phyloP scores from a whole-genome alignment of 2,329 filamentous ascomycete genomes.

The Botrytis aclada region DNA sequence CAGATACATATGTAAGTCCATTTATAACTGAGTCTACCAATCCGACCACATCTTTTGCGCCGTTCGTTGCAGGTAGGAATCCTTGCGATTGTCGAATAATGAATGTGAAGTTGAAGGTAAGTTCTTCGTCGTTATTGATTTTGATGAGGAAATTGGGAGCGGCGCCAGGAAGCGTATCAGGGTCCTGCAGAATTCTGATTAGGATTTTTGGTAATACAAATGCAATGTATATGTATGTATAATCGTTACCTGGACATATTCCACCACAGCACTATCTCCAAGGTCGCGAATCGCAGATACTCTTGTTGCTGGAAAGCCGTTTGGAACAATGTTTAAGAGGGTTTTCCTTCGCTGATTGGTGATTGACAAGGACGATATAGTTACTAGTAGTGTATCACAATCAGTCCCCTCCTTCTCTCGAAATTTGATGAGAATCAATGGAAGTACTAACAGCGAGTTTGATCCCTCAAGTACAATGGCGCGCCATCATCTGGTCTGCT shows the following conservation, averaged over 20 bases:
- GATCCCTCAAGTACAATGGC: conserved; percentile 81
- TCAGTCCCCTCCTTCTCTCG: conserved; percentile 16
- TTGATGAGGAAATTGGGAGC: conserved; percentile 79
- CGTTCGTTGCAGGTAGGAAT: conserved; percentile 43
- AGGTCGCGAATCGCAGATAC: conserved; percentile 68
- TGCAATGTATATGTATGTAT: conserved; percentile 22
- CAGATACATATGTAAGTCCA: conserved; percentile 89
- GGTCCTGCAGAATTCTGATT: conserved; percentile 58
- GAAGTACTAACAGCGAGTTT: conserved; percentile 73
- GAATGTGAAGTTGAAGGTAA: conserved; percentile 91
- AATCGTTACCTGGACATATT: conserved; percentile 79
- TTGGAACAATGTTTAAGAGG: conserved; percentile 75
- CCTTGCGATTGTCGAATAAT: conserved; percentile 59
- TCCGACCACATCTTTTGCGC: conserved; percentile 49
- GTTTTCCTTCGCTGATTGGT: conserved; percentile 75
- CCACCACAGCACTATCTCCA: conserved; percentile 73
- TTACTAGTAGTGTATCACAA: conserved; percentile 57
- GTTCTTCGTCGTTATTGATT: conserved; percentile 84
- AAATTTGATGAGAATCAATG: conserved; percentile 15
- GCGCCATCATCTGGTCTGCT: conserved; percentile 84
- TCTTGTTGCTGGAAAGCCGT: conserved; percentile 80
- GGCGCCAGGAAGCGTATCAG: conserved; percentile 55
- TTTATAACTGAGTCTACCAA: conserved; percentile 73
- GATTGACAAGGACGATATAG: conserved; percentile 78
- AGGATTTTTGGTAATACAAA: conserved; percentile 22